Evolutionary conservation across 306 rosid species (phyloP), one percentile per base, ranked within the genome.

Genomic region (Spatholobus suberectus): DNA sequence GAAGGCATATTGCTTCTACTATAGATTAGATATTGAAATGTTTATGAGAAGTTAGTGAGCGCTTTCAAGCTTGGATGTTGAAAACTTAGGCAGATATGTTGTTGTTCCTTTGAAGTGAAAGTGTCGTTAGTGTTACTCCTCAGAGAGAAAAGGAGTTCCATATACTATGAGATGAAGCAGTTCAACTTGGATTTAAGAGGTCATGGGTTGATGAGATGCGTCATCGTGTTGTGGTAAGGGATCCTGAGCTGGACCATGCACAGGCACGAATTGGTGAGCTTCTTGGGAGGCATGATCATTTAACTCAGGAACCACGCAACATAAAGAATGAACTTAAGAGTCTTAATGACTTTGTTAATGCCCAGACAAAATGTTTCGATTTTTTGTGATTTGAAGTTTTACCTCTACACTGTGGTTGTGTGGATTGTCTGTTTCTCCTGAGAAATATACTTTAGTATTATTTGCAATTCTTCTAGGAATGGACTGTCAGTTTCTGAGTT

Each of bases 161-260:
- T 15, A 12, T 2, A 41, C 59, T 79, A n/a, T 79, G 83, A 0
- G 9, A 69, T 69, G 83, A 54, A 55, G 77, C 47, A 40, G 21
- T 41, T 27, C 49, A 70, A 70, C 61, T 80, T 12, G 78, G 77
- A 57, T 55, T 70, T 43, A 78, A 80, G 4, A 70, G 38, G 23
- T 43, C 83, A 27, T 80, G 83, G 83, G 61, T 80, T 70, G 71
- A 70, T 13, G 62, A 54, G 41, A 80, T 80, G 72, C 51, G 12
- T 18, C 61, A 70, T 20, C 61, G 40, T 40, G 62, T 70, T 26
- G 17, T n/a, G 43, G 78, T 24, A 0, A 80, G 59, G 37, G 83
- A 57, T 80, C 59, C 35, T 24, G 0, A 15, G 37, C 51, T 70
- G 14, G 49, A 26, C 3, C 18, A 15, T 4, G 59, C 77, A 57